Conservation (phyloP, 352 stramenopile genomes). For the Saprolegnia parasitica region DNA sequence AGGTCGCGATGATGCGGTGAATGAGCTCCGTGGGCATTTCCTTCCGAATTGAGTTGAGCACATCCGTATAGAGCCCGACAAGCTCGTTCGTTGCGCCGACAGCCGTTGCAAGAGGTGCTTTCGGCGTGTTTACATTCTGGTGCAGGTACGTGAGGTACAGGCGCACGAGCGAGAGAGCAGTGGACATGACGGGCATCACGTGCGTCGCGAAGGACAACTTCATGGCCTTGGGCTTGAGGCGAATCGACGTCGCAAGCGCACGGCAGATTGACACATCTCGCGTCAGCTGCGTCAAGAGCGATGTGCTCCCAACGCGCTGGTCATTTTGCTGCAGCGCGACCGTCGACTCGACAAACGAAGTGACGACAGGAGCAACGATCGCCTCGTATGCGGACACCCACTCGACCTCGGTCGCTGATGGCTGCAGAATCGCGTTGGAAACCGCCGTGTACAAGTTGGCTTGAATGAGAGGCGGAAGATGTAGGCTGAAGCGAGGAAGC, state of each 20-base stretch:
- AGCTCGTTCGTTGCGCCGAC: slow-evolving; percentile 80
- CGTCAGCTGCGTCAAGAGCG: slow-evolving; percentile 60
- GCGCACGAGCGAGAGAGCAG: neutral
- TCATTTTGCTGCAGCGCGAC: slow-evolving; percentile 67
- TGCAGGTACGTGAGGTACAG: slow-evolving; percentile 11
- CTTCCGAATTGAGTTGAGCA: slow-evolving; percentile 77
- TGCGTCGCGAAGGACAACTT: slow-evolving; percentile 67
- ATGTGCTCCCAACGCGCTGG: slow-evolving; percentile 54
- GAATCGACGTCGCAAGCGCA: slow-evolving; percentile 56
- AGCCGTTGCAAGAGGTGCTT: slow-evolving; percentile 45
- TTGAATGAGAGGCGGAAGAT: slow-evolving; percentile 64
- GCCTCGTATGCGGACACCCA: neutral
- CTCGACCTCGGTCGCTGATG: slow-evolving; percentile 30
- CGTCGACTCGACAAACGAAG: slow-evolving; percentile 38
- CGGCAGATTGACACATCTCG: slow-evolving; percentile 68
- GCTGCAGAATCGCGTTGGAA: slow-evolving; percentile 61
- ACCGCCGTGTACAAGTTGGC: slow-evolving; percentile 73
- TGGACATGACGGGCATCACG: neutral
- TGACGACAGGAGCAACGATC: slow-evolving; percentile 19
- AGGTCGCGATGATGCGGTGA: slow-evolving; percentile 61
- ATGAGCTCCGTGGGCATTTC: slow-evolving; percentile 76
- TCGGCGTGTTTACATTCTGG: slow-evolving; percentile 18
- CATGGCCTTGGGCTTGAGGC: slow-evolving; percentile 68
- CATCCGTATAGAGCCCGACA: slow-evolving; percentile 63
- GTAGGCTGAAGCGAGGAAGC: slow-evolving; percentile 68